Percentiles rank a stretch among this genome's conserved stretches.
These are phyloP conservation scores for Hericium coralloides DNA, from an alignment of 768 basidiomycete species.

Conservation along the genomic window DNA sequence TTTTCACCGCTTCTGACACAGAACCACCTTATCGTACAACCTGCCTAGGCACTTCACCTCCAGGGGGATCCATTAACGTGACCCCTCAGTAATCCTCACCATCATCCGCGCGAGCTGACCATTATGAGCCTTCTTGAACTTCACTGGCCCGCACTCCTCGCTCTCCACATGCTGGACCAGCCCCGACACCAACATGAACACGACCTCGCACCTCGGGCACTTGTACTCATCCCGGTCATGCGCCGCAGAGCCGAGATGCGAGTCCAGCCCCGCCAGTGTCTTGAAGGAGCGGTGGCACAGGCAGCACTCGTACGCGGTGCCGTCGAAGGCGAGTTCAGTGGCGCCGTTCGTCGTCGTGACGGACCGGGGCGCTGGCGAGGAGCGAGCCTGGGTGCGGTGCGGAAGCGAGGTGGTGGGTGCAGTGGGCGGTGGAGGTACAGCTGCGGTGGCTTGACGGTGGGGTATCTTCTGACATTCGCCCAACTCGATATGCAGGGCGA, in stretches of 20 bases:
- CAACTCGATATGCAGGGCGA: constrained; percentile 32
- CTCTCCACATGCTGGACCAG: constrained; percentile 38
- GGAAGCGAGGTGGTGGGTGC: constrained; percentile 28
- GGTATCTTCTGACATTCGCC: constrained; percentile 26
- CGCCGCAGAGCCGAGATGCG: constrained; percentile 50
- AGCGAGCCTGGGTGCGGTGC: constrained; percentile 17
- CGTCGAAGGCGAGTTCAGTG: constrained; percentile 33
- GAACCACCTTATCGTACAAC: no score
- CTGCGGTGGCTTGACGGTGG: constrained; percentile 28
- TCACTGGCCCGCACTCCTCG: constrained; percentile 28
- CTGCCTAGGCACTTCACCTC: no score
- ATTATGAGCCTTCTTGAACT: constrained; percentile 23
- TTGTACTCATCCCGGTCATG: constrained; percentile 24
- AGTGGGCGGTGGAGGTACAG: constrained; percentile 24
- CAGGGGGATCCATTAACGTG: no score
- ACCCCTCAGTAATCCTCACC: no score
- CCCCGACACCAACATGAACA: constrained; percentile 30
- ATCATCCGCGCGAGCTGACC: constrained; percentile 19
- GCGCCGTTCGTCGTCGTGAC: constrained; percentile 11
- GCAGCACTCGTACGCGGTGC: constrained; percentile 48
- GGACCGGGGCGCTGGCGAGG: background rate
- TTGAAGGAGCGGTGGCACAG: constrained; percentile 41
- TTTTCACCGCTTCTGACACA: no score
- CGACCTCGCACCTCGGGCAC: constrained; percentile 31
- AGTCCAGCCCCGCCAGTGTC: constrained; percentile 39